Base-by-base conservation (phyloP, 192 early-diverging fungal genomes). In the Umbelopsis isabellina region DNA sequence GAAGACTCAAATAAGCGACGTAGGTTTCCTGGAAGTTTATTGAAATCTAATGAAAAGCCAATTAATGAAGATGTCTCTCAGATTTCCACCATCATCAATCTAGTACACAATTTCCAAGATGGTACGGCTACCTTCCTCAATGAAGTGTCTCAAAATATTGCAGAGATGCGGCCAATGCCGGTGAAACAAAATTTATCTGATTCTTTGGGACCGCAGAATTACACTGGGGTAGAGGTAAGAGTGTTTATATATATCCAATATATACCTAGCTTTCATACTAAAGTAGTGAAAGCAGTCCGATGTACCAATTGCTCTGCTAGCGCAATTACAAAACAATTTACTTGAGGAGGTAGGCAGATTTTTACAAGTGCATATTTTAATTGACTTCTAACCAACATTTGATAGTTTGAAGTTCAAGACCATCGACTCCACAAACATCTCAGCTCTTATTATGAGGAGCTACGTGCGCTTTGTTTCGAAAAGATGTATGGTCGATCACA, bases 391-490 rank as follows among this genome's bases (percentile, higher is more conserved):
- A 61, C 16, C 33, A 35, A 30, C 5, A 35, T 30, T 4, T 49
- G 16, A 35, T 30, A 61, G 55, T 61, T 61, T 61, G 55, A 61
- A 15, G 33, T 61, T 16, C 55, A 61, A 4, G 55, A 61, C 8
- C 21, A 61, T 6, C 55, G 55, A 12, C 55, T 61, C 30, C 55
- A 61, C 55, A 61, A n/a, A 61, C 16, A 33, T 33, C 55, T 61
- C 11, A 61, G 55, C 30, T 33, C 55, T 4, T 61, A 61, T 16
- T 61, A 61, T 61, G 55, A 61, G 25, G 55, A 61, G 30, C 30
- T 61, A 18, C 25, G 55, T 18, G 55, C 55, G 30, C 4, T 61
- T 16, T 61, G 55, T 61, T 35, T 61, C 7, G 55, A 61, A 16
- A 61, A 61, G 16, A 61, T 61, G 23, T 61, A 61, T 35, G 30